Conservation (phyloP, 2,329 filamentous ascomycete species). For the Fusarium poae region DNA sequence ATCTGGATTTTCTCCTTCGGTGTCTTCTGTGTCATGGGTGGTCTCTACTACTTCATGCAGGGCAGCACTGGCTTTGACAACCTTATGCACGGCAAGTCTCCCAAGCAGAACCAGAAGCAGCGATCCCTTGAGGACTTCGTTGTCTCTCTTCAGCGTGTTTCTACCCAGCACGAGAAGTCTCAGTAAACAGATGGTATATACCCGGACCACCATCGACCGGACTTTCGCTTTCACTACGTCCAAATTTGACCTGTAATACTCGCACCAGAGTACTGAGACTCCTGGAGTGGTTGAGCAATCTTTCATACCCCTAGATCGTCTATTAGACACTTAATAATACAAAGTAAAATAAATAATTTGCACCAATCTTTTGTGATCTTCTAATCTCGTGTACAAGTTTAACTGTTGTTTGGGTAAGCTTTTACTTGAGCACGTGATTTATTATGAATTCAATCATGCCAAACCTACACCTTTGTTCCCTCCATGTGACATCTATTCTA, state of each 20-base stretch:
- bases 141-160: slow-evolving; percentile 89
- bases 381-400: no score
- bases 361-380: not conserved
- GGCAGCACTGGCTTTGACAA: slow-evolving; percentile 87
- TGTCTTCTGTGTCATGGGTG: slow-evolving; percentile 86
- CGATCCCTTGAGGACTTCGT: slow-evolving; percentile 90
- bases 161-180: slow-evolving; percentile 91
- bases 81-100: slow-evolving; percentile 90
- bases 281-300: slow-evolving; percentile 53
- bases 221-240: slow-evolving; percentile 57
- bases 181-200: slow-evolving; percentile 67
- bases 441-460: no score
- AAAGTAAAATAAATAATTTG: slow-evolving; percentile 55
- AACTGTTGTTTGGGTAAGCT: no score
- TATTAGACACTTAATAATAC: slow-evolving; percentile 61
- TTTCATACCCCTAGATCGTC: slow-evolving; percentile 57
- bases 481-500: no score
- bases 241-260: slow-evolving; percentile 58
- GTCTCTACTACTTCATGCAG: slow-evolving; percentile 81
- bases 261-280: slow-evolving; percentile 53
- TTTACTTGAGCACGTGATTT: no score
- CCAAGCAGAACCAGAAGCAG: slow-evolving; percentile 85
- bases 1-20: slow-evolving; percentile 94
- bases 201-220: slow-evolving; percentile 54
- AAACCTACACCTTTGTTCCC: not conserved